A percentile compares a stretch with the other conserved stretches of the same genome.
Conservation (phyloP, 805 yeast species). For the Candida sanyiensis region DNA sequence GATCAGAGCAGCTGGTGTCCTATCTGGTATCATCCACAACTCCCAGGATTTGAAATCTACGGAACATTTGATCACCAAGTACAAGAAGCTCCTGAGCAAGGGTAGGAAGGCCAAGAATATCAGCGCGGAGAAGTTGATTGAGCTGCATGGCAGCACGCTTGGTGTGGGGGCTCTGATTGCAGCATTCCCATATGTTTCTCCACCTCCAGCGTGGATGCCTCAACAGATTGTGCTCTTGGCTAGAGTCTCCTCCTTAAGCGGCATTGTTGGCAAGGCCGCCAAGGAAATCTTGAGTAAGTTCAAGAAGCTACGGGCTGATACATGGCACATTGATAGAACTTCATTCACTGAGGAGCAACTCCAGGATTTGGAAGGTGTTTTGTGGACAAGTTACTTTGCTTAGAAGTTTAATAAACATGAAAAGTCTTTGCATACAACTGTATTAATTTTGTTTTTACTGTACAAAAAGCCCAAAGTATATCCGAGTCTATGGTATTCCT, state of each 20-base stretch:
- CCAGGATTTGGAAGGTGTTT: slow-evolving; percentile 89
- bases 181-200: slow-evolving; percentile 87
- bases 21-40: slow-evolving; percentile 74
- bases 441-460: slow-evolving; percentile 3
- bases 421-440: not conserved
- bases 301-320: slow-evolving; percentile 88
- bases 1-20: slow-evolving; percentile 60
- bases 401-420: slow-evolving; percentile 25
- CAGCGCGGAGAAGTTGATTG: slow-evolving; percentile 37
- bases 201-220: slow-evolving; percentile 91
- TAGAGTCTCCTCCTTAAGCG: slow-evolving; percentile 65
- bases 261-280: slow-evolving; percentile 77
- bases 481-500: not conserved
- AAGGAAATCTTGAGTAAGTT: slow-evolving; percentile 76
- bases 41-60: slow-evolving; percentile 35
- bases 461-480: not conserved
- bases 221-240: slow-evolving; percentile 62
- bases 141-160: slow-evolving; percentile 77
- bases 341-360: slow-evolving; percentile 73
- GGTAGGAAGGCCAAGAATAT: slow-evolving; percentile 29
- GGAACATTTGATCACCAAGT: slow-evolving; percentile 32
- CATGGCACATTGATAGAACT: slow-evolving; percentile 87
- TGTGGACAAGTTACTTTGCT: slow-evolving; percentile 89
- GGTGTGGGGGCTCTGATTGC: slow-evolving; percentile 85
- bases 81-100: slow-evolving; percentile 25